Base-by-base conservation (phyloP, 1,284 basidiomycete species). In the Cutaneotrichosporon mucoides region DNA sequence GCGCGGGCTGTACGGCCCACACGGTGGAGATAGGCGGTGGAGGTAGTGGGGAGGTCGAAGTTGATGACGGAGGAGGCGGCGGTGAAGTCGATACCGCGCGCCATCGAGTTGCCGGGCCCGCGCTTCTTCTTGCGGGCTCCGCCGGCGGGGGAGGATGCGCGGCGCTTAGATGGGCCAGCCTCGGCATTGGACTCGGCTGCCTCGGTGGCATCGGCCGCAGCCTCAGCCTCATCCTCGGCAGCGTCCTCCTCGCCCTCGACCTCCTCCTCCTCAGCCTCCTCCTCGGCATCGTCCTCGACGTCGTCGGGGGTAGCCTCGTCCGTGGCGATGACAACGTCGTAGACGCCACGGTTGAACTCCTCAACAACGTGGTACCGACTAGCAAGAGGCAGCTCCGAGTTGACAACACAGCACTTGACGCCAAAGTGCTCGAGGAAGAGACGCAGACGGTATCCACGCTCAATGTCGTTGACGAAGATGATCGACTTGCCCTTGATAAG, bases 371-470 rank as follows among this genome's bases (percentile, higher is more conserved):
- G 96, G 73, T 95, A 98, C 85, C 93, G 84, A 33, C 92, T 95
- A 71, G 97, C 98, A 60, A 98, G 80, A 0, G 96, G 96, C 50
- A 99, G 79, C 78, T 99, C 96, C 13, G 92, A 92, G 72, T 99
- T 98, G 43, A 99, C 83, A 1, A 99, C 94, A 68, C 94, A 98
- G 65, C 88, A 89, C 76, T 93, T 92, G 75, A 99, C 89, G 0
- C 92, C 95, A 70, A 98, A 99, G 77, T 98, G 94, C 73, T 99
- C 96, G 55, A 99, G 81, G 80, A 99, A 99, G 35, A 99, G 84
- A 77, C 97, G 96, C 62, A 98, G 81, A 56, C 93, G 88, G 76
- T 97, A 98, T 51, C 89, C 89, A 35, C 96, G 86, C 70, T 98
- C 95, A 53, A 97, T 88, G 71, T 93, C 89, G 80, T 99, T 99